A percentile compares a stretch with the other conserved stretches of the same genome.
phyloP scores from a whole-genome alignment of 768 basidiomycete species.

The Boletus eberwhitei region DNA sequence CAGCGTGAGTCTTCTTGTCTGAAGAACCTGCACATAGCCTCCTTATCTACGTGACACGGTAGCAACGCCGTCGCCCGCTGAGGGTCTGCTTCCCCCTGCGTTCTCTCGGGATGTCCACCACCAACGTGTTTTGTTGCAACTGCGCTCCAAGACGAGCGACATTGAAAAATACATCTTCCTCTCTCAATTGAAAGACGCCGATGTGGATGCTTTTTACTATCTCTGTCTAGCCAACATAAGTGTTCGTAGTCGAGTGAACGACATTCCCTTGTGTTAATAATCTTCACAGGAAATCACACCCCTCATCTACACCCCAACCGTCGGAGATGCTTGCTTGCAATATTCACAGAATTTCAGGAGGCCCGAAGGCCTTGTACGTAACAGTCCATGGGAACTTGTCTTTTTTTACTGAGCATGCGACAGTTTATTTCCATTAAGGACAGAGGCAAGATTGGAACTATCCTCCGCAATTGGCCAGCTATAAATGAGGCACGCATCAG shows the following conservation, averaged over 20 bases:
- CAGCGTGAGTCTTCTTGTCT: conserved; percentile 39
- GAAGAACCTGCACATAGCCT: background rate
- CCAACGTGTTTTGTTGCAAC: conserved; percentile 60
- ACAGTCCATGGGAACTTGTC: background rate
- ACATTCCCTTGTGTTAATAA: background rate
- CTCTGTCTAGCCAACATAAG: conserved; percentile 68
- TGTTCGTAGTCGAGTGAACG: conserved; percentile 6
- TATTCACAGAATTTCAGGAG: conserved; percentile 75
- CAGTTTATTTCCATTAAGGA: conserved; percentile 80
- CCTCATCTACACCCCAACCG: conserved; percentile 89
- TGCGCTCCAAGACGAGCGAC: conserved; percentile 67
- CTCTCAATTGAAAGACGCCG: conserved; percentile 65
- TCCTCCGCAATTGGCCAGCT: conserved; percentile 71
- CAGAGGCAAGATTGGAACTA: conserved; percentile 70
- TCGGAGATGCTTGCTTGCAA: conserved; percentile 86
- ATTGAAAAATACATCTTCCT: conserved; percentile 89
- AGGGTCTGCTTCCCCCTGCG: conserved; percentile 59
- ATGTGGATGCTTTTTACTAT: conserved; percentile 74
- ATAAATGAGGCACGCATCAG: conserved; percentile 78
- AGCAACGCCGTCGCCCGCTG: conserved; percentile 44
- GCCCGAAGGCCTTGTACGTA: conserved; percentile 65
- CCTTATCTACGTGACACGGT: conserved; percentile 2
- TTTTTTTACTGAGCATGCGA: conserved; percentile 13
- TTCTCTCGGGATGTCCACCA: conserved; percentile 52
- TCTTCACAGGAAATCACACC: conserved; percentile 55